Conservation (phyloP, 2,329 filamentous ascomycete genomes). For the Trichoderma atroviride region DNA sequence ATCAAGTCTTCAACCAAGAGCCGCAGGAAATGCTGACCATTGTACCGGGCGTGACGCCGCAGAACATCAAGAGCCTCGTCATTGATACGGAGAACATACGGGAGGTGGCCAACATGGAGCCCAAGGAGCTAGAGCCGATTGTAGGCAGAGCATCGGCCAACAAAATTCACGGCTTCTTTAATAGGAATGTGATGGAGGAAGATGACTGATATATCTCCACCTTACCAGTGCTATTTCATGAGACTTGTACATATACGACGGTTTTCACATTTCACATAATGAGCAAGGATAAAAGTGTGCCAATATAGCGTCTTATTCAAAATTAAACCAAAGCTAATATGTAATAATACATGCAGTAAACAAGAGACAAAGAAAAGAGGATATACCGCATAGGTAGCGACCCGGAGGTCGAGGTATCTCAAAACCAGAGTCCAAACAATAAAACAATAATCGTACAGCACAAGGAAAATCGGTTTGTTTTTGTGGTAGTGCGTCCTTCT, state of each 20-base stretch:
- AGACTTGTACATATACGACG: background rate
- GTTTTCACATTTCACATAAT: background rate
- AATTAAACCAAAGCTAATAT: background rate
- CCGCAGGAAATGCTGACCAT: conserved; percentile 88
- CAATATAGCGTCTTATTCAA: background rate
- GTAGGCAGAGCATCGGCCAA: conserved; percentile 78
- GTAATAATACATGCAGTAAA: conserved; percentile 8
- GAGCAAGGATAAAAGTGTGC: background rate
- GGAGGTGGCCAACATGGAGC: conserved; percentile 85
- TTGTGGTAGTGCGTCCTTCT: background rate
- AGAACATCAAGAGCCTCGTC: conserved; percentile 73
- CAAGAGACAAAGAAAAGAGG: background rate
- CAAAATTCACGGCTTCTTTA: conserved; percentile 82
- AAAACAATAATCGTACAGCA: conserved; percentile 27
- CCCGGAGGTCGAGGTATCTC: conserved; percentile 18
- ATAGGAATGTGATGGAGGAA: conserved; percentile 61
- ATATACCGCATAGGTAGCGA: background rate
- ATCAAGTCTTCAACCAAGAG: conserved; percentile 77
- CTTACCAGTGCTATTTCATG: background rate
- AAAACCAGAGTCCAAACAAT: conserved; percentile 22
- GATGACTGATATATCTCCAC: conserved; percentile 32
- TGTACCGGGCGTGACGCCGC: conserved; percentile 81
- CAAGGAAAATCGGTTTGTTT: conserved; percentile 4
- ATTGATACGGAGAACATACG: conserved; percentile 73
- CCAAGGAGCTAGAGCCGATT: conserved; percentile 69